A percentile compares a stretch with the other conserved stretches of the same genome.
Evolutionary conservation across 176 grass and related monocot genomes (phyloP).

Genomic region (Dactylis glomerata): DNA sequence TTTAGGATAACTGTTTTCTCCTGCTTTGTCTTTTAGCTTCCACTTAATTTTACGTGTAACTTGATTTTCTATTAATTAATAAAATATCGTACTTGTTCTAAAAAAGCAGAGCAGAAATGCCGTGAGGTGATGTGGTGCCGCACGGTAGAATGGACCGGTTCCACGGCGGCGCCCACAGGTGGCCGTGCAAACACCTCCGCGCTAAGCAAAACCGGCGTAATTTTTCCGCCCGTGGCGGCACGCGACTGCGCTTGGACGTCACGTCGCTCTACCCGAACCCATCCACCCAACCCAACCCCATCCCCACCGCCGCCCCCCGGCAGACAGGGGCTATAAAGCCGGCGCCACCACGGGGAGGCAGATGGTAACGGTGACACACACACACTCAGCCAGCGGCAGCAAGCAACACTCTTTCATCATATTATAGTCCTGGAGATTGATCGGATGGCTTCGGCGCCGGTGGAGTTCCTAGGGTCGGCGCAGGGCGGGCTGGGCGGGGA

Average conservation of each 20-base stretch:
- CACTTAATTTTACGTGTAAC: no score
- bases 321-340: conserved; percentile 20
- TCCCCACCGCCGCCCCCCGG: neutral
- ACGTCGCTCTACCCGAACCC: neutral
- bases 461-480: conserved; percentile 36
- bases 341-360: neutral
- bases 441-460: neutral
- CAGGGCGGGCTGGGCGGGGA: conserved; percentile 55
- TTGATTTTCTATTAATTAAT: no score
- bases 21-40: no score
- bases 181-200: neutral
- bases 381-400: neutral
- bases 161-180: neutral
- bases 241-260: neutral
- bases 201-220: conserved; percentile 13
- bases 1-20: no score
- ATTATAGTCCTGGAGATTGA: no score
- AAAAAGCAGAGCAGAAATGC: no score
- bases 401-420: neutral
- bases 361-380: neutral
- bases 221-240: conserved; percentile 13
- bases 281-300: neutral
- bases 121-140: no score
- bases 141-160: conserved; percentile 22
- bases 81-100: no score